These are phyloP conservation scores for Iris pallida DNA, from an alignment of 116 monocot genomes.

Conservation along the genomic window DNA sequence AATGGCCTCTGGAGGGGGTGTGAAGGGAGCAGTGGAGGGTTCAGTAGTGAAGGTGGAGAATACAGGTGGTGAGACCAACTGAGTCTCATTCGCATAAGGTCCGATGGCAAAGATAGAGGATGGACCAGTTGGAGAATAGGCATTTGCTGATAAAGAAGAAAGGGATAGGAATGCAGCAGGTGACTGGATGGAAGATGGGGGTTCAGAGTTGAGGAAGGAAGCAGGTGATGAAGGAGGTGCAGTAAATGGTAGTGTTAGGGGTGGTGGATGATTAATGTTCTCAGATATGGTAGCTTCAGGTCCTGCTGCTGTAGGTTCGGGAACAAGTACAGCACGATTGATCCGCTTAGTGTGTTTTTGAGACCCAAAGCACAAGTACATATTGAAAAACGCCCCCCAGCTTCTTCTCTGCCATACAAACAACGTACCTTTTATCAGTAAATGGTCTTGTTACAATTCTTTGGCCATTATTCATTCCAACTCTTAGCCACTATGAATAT, in stretches of 20 bases:
- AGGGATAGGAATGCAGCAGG: constrained; percentile 49
- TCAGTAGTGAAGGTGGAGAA: constrained; percentile 90
- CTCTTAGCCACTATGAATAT: not conserved
- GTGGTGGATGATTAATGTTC: constrained; percentile 27
- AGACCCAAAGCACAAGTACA: constrained; percentile 82
- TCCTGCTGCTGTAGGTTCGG: constrained; percentile 32
- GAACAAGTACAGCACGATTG: constrained; percentile 52
- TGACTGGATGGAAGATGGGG: constrained; percentile 57
- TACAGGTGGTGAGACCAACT: constrained; percentile 78
- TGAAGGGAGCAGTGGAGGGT: constrained; percentile 81
- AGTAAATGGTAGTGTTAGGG: constrained; percentile 40
- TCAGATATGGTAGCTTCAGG: constrained; percentile 16
- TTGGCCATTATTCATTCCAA: not conserved
- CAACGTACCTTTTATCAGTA: not conserved
- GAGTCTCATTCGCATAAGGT: constrained; percentile 84
- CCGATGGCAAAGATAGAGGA: constrained; percentile 74
- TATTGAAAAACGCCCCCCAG: constrained; percentile 55
- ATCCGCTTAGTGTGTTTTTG: constrained; percentile 50
- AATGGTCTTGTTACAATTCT: too few species aligned
- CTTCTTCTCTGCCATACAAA: constrained; percentile 61
- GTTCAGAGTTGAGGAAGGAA: constrained; percentile 73
- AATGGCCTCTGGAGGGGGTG: constrained; percentile 74
- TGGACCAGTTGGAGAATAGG: constrained; percentile 44
- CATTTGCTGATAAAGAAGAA: constrained; percentile 32
- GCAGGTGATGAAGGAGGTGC: constrained; percentile 95